These are phyloP conservation scores for Trichosphaerium sp. DNA, from an alignment of 78 protist species.

Conservation along the genomic window DNA sequence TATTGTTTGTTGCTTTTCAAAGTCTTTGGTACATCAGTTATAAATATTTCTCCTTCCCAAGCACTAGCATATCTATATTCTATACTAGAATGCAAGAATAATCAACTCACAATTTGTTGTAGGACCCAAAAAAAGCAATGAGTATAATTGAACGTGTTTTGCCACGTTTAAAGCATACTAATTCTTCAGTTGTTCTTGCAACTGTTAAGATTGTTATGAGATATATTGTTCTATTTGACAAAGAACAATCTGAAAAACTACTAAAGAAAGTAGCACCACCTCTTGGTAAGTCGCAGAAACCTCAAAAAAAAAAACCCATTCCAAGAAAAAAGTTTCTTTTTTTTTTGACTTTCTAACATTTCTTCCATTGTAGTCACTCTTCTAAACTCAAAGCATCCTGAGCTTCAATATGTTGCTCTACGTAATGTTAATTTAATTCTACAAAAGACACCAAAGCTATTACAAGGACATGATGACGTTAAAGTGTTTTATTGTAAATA, in stretches of 20 bases:
- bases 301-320: no score
- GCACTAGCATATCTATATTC: no score
- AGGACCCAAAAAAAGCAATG: slow-evolving; percentile 55
- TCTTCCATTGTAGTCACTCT: slow-evolving; percentile 38
- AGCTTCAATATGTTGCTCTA: slow-evolving; percentile 87
- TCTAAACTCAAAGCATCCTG: slow-evolving; percentile 54
- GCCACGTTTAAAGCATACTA: slow-evolving; percentile 79
- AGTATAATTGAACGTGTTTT: slow-evolving; percentile 66
- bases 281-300: slow-evolving; percentile 5
- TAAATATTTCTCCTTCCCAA: no score
- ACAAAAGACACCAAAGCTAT: slow-evolving; percentile 61
- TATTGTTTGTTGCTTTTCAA: no score
- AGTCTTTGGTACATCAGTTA: no score
- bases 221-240: slow-evolving; percentile 10
- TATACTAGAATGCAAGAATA: no score
- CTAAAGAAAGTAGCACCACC: slow-evolving; percentile 55
- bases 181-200: slow-evolving; percentile 82
- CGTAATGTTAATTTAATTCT: slow-evolving; percentile 76
- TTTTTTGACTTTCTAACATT: no score
- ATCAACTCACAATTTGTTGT: no score
- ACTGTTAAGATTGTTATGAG: slow-evolving; percentile 54
- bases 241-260: neutral
- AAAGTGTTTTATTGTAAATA: slow-evolving; percentile 86
- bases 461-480: slow-evolving; percentile 45
- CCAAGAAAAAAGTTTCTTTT: neutral